Conservation (phyloP, 139 green algal species). For the Chlorella sp. region DNA sequence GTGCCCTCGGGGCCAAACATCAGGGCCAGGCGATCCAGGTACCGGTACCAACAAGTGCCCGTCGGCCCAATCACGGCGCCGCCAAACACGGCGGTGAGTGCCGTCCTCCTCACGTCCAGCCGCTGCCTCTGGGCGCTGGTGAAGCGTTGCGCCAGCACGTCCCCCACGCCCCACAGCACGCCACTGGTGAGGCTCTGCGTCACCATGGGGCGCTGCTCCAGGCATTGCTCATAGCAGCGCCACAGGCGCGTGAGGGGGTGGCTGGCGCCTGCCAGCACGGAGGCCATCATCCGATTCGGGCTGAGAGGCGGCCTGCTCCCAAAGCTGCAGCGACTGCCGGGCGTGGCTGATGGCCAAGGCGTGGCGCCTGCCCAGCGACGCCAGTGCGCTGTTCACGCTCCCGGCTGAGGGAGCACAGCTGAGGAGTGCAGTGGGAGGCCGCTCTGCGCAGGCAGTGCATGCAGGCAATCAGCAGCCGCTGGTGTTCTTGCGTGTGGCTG, state of each 20-base stretch:
- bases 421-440: too few species aligned
- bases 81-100: constrained; percentile 34
- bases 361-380: too few species aligned
- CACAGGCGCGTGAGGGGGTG: constrained; percentile 23
- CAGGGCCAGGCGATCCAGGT: constrained; percentile 17
- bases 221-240: constrained; percentile 29
- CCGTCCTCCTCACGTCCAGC: constrained; percentile 17
- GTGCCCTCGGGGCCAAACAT: neutral
- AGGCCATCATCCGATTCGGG: neutral
- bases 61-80: constrained; percentile 31
- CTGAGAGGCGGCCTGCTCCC: neutral
- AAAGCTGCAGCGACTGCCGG: neutral
- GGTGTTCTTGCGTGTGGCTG: too few species aligned
- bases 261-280: constrained; percentile 1
- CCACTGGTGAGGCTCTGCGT: constrained; percentile 30
- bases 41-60: constrained; percentile 22
- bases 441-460: too few species aligned
- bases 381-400: too few species aligned
- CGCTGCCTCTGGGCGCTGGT: constrained; percentile 7
- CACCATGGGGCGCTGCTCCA: constrained; percentile 21
- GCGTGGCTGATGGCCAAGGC: neutral
- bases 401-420: too few species aligned
- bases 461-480: too few species aligned
- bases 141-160: constrained; percentile 28
- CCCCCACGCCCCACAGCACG: constrained; percentile 33